Percentiles rank a stretch among this genome's conserved stretches.
phyloP scores from a whole-genome alignment of 441 rosid genomes.

The Gossypium aridum region DNA sequence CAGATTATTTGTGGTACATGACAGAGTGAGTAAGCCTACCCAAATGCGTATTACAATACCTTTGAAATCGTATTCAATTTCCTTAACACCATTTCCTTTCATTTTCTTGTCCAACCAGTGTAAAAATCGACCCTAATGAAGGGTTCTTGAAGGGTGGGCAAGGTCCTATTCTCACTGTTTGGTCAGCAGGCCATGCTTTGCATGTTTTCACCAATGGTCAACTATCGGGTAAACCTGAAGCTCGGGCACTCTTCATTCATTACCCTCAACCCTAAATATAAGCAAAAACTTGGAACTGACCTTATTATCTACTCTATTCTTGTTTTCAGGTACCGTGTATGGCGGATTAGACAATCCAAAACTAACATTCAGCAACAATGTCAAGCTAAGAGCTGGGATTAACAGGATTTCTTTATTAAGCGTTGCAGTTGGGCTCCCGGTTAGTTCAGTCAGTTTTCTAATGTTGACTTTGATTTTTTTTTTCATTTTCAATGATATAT shows the following conservation, averaged over 20 bases:
- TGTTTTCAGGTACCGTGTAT: slow-evolving; percentile 38
- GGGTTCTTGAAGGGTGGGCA: slow-evolving; percentile 42
- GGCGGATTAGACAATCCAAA: slow-evolving; percentile 37
- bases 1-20: slow-evolving; percentile 68
- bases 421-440: slow-evolving; percentile 54
- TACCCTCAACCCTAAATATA: not conserved
- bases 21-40: slow-evolving; percentile 39
- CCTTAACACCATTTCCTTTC: not conserved
- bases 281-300: not conserved
- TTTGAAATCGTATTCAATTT: not conserved
- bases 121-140: slow-evolving; percentile 38
- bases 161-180: slow-evolving; percentile 45
- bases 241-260: not conserved
- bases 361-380: slow-evolving; percentile 35
- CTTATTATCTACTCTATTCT: not conserved
- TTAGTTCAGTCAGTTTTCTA: slow-evolving; percentile 24
- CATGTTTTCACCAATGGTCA: slow-evolving; percentile 52
- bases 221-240: slow-evolving; percentile 33
- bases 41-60: not conserved
- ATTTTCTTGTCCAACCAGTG: slow-evolving; percentile 25
- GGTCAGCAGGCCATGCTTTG: slow-evolving; percentile 63
- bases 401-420: slow-evolving; percentile 61
- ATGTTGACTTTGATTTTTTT: not conserved
- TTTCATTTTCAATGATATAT: not conserved
- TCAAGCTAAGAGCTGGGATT: slow-evolving; percentile 45